These are phyloP conservation scores for Aspergillus ruber DNA, from an alignment of 2,329 filamentous ascomycete species.

Conservation along the genomic window DNA sequence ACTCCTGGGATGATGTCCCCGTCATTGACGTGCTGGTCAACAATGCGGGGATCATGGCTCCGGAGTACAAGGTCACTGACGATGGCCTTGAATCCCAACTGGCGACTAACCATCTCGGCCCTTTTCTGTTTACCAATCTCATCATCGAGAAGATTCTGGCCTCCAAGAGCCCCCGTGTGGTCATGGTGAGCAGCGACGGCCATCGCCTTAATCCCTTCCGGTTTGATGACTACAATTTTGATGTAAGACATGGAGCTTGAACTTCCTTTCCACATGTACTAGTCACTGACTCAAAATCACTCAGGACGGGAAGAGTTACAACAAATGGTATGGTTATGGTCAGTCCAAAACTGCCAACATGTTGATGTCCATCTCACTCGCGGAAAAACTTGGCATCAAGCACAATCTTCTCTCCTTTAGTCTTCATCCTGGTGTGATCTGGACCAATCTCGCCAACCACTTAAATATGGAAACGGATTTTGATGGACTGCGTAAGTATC, in stretches of 20 bases:
- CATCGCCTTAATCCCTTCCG: constrained; percentile 39
- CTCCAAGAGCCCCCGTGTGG: constrained; percentile 27
- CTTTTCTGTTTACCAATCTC: constrained; percentile 37
- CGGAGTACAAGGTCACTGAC: constrained; percentile 18
- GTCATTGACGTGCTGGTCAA: constrained; percentile 38
- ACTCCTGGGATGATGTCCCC: constrained; percentile 20
- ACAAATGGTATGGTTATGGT: constrained; percentile 36
- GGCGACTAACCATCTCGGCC: constrained; percentile 34
- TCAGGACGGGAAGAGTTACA: constrained; percentile 21
- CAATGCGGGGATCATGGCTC: constrained; percentile 38
- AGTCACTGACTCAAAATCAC: background rate
- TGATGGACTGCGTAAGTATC: constrained; percentile 7
- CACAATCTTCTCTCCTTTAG: constrained; percentile 16
- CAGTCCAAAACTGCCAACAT: constrained; percentile 45
- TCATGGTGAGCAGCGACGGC: constrained; percentile 43
- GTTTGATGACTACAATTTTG: constrained; percentile 42
- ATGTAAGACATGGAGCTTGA: constrained; percentile 17
- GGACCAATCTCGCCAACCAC: constrained; percentile 15
- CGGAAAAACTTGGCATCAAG: constrained; percentile 17
- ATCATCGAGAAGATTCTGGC: constrained; percentile 28
- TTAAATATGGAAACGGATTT: constrained; percentile 13
- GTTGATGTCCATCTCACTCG: constrained; percentile 36
- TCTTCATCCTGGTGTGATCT: constrained; percentile 23
- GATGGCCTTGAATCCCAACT: constrained; percentile 37
- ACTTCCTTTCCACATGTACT: background rate